Evolutionary conservation across 768 basidiomycete species (phyloP).

Genomic region (Rhodotorula diobovata): DNA sequence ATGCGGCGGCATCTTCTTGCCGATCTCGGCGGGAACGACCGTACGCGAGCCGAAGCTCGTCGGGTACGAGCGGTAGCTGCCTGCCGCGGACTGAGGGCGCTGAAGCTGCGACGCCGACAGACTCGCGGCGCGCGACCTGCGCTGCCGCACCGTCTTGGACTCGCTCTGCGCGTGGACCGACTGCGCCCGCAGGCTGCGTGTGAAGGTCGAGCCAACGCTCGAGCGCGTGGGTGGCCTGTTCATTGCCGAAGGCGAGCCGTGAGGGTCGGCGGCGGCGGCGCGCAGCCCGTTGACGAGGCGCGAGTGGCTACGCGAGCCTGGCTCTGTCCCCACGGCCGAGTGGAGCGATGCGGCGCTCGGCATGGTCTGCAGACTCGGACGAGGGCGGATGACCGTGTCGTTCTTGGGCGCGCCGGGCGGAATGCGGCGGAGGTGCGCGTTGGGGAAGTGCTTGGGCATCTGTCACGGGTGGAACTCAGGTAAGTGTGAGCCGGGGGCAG

Average conservation of each 20-base stretch:
- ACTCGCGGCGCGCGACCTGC: constrained; percentile 6
- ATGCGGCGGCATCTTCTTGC: constrained; percentile 29
- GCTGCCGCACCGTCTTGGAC: constrained; percentile 4
- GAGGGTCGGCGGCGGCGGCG: constrained; percentile 4
- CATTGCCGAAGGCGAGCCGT: not conserved
- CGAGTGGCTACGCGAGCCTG: not conserved
- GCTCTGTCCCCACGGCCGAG: constrained; percentile 4
- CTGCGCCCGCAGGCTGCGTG: constrained; percentile 24
- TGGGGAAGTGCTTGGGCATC: constrained; percentile 21
- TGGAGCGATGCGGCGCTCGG: constrained; percentile 14
- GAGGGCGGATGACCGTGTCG: constrained; percentile 20
- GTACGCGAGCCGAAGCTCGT: constrained; percentile 13
- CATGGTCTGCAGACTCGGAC: not conserved
- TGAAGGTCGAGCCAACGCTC: constrained; percentile 17
- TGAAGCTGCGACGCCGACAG: not conserved
- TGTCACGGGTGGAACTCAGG: not conserved
- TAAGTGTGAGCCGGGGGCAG: not conserved
- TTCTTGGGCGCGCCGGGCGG: constrained; percentile 27
- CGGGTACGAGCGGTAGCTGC: constrained; percentile 16
- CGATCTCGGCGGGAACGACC: constrained; percentile 11
- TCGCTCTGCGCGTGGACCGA: constrained; percentile 10
- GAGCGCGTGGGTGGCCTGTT: not conserved
- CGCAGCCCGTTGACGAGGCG: constrained; percentile 3
- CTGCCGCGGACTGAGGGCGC: constrained; percentile 10
- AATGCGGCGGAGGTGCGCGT: constrained; percentile 26